Conservation (phyloP, 495 filamentous ascomycete genomes). For the Letharia columbiana region DNA sequence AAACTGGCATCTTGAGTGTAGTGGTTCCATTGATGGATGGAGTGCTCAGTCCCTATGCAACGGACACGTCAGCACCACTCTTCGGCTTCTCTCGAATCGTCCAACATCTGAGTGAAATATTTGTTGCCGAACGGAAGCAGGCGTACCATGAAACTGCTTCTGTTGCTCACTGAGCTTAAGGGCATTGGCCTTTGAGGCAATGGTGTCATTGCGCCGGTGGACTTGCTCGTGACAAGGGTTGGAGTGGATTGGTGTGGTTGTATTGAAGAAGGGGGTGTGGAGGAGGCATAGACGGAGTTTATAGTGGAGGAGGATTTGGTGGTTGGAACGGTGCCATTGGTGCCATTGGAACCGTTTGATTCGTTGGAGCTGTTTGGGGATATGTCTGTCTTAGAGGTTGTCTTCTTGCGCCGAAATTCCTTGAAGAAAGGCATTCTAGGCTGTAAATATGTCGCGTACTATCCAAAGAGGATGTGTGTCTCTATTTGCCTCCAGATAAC, state of each 20-base stretch:
- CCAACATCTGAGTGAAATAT: not conserved
- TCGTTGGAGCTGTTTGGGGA: constrained; percentile 46
- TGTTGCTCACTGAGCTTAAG: constrained; percentile 39
- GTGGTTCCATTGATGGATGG: constrained; percentile 46
- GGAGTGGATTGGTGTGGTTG: constrained; percentile 46
- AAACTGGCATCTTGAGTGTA: constrained; percentile 49
- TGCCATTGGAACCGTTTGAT: constrained; percentile 38
- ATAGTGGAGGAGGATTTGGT: constrained; percentile 58
- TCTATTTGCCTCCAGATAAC: not conserved
- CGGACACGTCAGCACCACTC: constrained; percentile 45
- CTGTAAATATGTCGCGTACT: not conserved
- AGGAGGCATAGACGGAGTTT: constrained; percentile 47
- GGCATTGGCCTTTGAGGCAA: constrained; percentile 39
- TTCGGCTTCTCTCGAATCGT: constrained; percentile 29
- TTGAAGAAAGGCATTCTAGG: constrained; percentile 59
- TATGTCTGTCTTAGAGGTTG: constrained; percentile 46
- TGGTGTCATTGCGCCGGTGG: constrained; percentile 36
- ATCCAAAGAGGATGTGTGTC: constrained; percentile 4
- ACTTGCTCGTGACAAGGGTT: constrained; percentile 43
- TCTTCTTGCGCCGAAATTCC: constrained; percentile 57
- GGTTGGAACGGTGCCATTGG: constrained; percentile 42
- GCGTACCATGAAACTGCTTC: constrained; percentile 43
- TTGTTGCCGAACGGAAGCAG: not conserved
- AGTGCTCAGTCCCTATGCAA: constrained; percentile 31
- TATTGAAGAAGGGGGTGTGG: constrained; percentile 53